Evolutionary conservation across 2,329 filamentous ascomycete species (phyloP), one percentile per base, ranked within the genome.

Genomic region (Rasamsonia emersonii): DNA sequence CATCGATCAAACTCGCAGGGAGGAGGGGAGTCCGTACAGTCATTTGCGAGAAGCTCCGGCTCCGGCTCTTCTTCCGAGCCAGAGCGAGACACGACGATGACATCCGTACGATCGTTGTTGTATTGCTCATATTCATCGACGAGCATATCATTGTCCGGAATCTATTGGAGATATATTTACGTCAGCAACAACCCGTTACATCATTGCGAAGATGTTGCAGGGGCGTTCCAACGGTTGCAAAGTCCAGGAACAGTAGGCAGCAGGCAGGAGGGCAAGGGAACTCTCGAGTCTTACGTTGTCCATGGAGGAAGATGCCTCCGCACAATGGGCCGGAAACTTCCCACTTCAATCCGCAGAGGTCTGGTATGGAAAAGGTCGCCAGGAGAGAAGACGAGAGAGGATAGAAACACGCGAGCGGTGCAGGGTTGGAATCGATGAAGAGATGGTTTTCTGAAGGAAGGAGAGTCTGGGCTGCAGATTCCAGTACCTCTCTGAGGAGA

Each of bases 61-160:
- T 70, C 69, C 25, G 70, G 58, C 43, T 63, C 63, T 60, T 75
- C 73, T 44, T 69, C 68, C 42, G 68, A 68, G 47, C 75, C 73
- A 42, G 73, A 68, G 38, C 70, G 70, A 26, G 72, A 71, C 47
- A 78, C 75, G 53, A 77, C 73, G 51, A 75, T 72, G 40, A 77
- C 73, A 50, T 75, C 62, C 37, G 69, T 67, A 54, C 75, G 73
- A 51, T 77, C 73, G 60, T 77, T 71, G 53, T 69, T 73, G 50
- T 75, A 74, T 41, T 71, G 62, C 33, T 67, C 65, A 43, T 65
- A 64, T 39, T 64, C 61, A 47, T 78, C 73, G 46, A 78, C 66
- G 54, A 77, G 64, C 71, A 77, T 77, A 47, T 77, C 74, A 59
- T 66, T 73, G 45, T 70, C 71, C 43, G 57, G 47, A 50, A 74